Base-by-base conservation (phyloP, 768 basidiomycete species). In the Auricularia sp. region DNA sequence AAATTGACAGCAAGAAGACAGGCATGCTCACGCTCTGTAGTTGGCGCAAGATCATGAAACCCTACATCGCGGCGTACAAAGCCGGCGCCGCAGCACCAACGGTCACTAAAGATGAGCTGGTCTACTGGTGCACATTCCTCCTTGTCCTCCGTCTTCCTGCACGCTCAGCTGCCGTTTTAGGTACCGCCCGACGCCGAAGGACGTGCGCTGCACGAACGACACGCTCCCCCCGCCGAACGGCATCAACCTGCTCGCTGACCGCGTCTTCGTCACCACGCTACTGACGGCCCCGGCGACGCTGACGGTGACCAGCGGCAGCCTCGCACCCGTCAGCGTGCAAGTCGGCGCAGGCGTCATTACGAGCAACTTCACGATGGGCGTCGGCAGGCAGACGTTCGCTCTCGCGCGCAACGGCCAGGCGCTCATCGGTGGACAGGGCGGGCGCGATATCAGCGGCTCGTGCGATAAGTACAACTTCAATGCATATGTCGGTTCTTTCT, bases 391-490 rank as follows among this genome's bases (percentile, higher is more conserved):
- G 23, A 18, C 56, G 7, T 59, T 59, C 34, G 23, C 56, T 4
- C 21, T 59, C 56, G 33, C 21, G 8, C 56, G 56, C 7, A 34
- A 34, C 12, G 56, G 56, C 8, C 7, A 6, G 23, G 23, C 23
- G 21, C 23, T 59, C 10, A n/a, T 59, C 56, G 56, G 56, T 10
- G 56, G 56, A 6, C 7, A 59, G 21, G 56, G 56, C 23, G 56
- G 56, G 29, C 56, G 12, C 56, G 56, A 59, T 18, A 59, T 59
- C 56, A 33, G 12, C 16, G 34, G 29, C 34, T 59, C 56, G 34
- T 59, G 56, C 56, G 34, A 29, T n/a, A 59, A 59, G 56, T 59
- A 59, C 56, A 59, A 59, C 56, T 59, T 59, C 56, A 59, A 59
- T 23, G 21, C 56, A 23, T 59, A 59, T 34, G 56, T 59, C 11